These are phyloP conservation scores for Vigna trinervia DNA, from an alignment of 306 rosid genomes.

Conservation along the genomic window DNA sequence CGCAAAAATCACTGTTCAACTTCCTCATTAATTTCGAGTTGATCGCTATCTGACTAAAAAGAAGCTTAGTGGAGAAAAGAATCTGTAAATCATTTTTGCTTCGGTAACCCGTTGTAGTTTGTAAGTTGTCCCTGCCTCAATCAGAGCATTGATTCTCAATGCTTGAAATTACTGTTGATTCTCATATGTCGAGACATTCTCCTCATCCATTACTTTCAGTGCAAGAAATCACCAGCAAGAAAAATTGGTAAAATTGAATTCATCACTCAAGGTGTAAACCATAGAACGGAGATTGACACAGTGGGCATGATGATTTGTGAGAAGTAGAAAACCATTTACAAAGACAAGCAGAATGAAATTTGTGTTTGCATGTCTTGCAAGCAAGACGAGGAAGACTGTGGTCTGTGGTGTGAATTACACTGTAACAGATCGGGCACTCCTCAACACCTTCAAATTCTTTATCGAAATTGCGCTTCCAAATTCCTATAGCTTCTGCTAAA, in stretches of 20 bases:
- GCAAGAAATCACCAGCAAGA: conserved; percentile 29
- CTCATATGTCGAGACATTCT: background rate
- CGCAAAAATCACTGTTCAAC: conserved; percentile 5
- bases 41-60: background rate
- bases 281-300: conserved; percentile 96
- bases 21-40: conserved; percentile 21
- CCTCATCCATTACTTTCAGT: conserved; percentile 26
- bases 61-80: conserved; percentile 33
- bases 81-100: conserved; percentile 25
- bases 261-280: conserved; percentile 9
- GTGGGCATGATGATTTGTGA: conserved; percentile 93
- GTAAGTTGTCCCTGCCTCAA: conserved; percentile 22
- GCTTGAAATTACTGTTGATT: background rate
- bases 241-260: conserved; percentile 38
- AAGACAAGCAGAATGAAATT: conserved; percentile 95
- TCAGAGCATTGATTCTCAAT: background rate
- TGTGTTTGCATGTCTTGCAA: conserved; percentile 98
- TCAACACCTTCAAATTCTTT: conserved; percentile 98
- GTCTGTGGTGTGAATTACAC: conserved; percentile 92
- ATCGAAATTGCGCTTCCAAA: conserved; percentile 94
- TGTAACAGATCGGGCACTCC: conserved; percentile 97
- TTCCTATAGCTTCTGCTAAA: conserved; percentile 90
- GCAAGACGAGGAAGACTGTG: conserved; percentile 92
- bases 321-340: conserved; percentile 97
- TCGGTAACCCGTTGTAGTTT: background rate